Percentiles rank a stretch among this genome's conserved stretches.
phyloP scores from a whole-genome alignment of 2,329 filamentous ascomycete species.

The Aspergillus flavus region DNA sequence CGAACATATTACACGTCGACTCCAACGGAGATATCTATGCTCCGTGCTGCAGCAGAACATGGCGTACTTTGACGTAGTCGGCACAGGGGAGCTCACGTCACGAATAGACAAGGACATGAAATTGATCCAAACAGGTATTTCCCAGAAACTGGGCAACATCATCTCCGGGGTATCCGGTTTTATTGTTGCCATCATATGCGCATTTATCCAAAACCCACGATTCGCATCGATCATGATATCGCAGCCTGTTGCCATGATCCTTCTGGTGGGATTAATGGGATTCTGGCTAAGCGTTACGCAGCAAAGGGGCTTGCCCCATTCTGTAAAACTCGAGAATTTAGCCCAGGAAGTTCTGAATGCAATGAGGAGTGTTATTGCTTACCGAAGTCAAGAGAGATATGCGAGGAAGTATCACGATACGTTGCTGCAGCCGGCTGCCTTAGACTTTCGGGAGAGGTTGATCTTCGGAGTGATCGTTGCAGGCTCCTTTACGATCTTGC shows the following conservation, averaged over 20 bases:
- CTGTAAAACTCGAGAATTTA: neutral
- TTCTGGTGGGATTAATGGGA: neutral
- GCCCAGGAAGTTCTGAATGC: neutral
- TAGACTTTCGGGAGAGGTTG: neutral
- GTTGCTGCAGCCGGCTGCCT: neutral
- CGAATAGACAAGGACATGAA: neutral
- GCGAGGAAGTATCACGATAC: neutral
- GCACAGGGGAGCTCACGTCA: neutral
- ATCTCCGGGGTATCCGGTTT: neutral
- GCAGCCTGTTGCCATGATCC: neutral
- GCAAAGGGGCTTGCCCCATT: neutral
- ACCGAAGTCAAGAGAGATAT: neutral
- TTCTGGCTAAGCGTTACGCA: neutral
- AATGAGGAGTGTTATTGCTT: neutral
- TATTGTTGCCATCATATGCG: neutral
- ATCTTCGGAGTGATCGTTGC: neutral
- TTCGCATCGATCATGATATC: neutral
- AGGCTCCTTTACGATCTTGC: neutral
- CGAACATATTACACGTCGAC: neutral
- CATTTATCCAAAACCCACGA: neutral
- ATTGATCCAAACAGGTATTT: neutral
- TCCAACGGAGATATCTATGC: neutral
- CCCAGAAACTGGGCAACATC: neutral
- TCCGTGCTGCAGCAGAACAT: neutral
- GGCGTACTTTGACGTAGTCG: neutral